phyloP scores from a whole-genome alignment of 805 yeast species.

The Metschnikowia drakensbergensis region DNA sequence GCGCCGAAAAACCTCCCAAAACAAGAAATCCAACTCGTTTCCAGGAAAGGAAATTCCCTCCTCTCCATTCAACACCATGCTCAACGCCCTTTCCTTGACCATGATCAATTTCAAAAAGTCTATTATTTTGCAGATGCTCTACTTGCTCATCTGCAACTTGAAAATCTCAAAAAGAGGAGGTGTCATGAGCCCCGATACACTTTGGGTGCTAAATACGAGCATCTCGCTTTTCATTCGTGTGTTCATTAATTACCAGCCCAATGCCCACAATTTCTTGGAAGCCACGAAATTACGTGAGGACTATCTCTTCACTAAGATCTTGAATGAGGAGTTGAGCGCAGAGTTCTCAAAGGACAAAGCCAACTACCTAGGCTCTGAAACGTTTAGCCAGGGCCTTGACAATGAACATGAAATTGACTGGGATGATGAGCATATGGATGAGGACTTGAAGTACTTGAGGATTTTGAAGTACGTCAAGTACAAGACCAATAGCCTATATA shows the following conservation, averaged over 20 bases:
- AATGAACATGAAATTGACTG: constrained; percentile 40
- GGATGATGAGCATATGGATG: constrained; percentile 48
- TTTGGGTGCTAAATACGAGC: constrained; percentile 14
- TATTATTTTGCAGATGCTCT: constrained; percentile 40
- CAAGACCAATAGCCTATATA: constrained; percentile 21
- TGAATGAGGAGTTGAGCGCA: constrained; percentile 37
- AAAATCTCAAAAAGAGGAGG: constrained; percentile 31
- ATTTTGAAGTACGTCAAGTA: constrained; percentile 41
- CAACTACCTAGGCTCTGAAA: constrained; percentile 4
- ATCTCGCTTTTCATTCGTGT: constrained; percentile 34
- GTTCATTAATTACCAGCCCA: constrained; percentile 36
- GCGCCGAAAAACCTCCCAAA: constrained; percentile 16
- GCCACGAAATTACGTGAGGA: constrained; percentile 26
- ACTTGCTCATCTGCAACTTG: constrained; percentile 38
- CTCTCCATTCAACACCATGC: constrained; percentile 40
- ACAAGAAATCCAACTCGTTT: constrained; percentile 16
- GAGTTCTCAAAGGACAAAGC: constrained; percentile 33
- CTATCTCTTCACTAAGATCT: constrained; percentile 35
- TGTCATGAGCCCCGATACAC: constrained; percentile 15
- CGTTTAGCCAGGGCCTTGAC: constrained; percentile 22
- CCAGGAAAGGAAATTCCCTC: constrained; percentile 25
- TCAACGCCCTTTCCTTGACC: constrained; percentile 42
- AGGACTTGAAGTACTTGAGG: constrained; percentile 42
- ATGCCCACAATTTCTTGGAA: constrained; percentile 7
- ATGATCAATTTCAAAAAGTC: constrained; percentile 42